Conservation (phyloP, 2,329 filamentous ascomycete genomes). For the Cladosporium sp. region DNA sequence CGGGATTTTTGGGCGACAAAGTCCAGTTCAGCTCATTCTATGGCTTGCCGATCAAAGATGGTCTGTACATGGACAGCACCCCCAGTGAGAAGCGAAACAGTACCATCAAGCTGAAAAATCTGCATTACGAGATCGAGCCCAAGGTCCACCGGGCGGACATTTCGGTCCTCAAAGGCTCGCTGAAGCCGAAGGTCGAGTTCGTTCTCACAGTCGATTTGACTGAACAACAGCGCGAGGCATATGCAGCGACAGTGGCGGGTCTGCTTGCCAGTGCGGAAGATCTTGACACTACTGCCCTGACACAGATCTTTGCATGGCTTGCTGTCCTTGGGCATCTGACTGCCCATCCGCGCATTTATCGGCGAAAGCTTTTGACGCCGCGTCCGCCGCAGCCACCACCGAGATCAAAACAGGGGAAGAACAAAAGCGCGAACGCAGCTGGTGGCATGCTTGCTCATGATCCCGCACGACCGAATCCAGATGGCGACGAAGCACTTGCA, state of each 20-base stretch:
- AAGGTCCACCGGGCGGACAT: constrained; percentile 75
- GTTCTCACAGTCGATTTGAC: constrained; percentile 69
- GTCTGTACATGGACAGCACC: constrained; percentile 61
- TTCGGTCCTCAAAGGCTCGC: constrained; percentile 55
- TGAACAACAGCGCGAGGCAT: constrained; percentile 56
- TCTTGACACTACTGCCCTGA: constrained; percentile 32
- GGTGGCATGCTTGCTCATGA: not conserved
- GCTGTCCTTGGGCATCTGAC: constrained; percentile 48
- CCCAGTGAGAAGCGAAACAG: constrained; percentile 50
- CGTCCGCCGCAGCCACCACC: constrained; percentile 14
- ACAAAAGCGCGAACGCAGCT: not conserved
- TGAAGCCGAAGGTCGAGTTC: constrained; percentile 76
- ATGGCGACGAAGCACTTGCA: constrained; percentile 8
- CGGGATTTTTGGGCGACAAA: constrained; percentile 64
- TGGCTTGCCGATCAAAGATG: constrained; percentile 64
- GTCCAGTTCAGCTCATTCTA: constrained; percentile 66
- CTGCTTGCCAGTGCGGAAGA: constrained; percentile 30
- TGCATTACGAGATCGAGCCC: constrained; percentile 66
- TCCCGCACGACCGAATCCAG: not conserved
- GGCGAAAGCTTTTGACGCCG: constrained; percentile 42
- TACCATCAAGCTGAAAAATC: constrained; percentile 60
- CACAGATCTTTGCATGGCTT: constrained; percentile 51
- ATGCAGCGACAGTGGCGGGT: constrained; percentile 47
- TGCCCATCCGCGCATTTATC: constrained; percentile 50
- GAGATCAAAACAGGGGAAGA: not conserved